Base-by-base conservation (phyloP, 139 green algal species). In the Micractinium conductrix region DNA sequence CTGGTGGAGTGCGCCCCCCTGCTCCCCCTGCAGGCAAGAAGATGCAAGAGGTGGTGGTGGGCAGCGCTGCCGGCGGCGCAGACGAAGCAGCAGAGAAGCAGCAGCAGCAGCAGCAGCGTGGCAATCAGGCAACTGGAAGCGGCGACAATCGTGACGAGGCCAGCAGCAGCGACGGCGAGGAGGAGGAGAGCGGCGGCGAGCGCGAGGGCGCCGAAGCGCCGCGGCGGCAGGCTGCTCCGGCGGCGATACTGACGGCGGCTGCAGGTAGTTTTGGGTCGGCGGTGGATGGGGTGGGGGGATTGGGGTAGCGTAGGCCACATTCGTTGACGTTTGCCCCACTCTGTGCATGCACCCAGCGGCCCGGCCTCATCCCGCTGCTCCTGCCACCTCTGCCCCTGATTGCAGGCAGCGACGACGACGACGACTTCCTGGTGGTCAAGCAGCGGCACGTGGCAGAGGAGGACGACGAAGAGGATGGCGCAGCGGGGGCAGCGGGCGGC, bases 381-480 rank as follows among this genome's bases (percentile, higher is more conserved):
- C n/a, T n/a, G n/a, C n/a, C n/a, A n/a, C n/a, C n/a, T n/a, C n/a
- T n/a, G n/a, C n/a, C n/a, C n/a, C n/a, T n/a, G n/a, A n/a, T n/a
- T n/a, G 37, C 35, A 58, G 69, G 44, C 28, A 45, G 38, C 78
- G 78, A 78, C 33, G 84, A 84, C n/a, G 86, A 87, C 12, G 88
- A 92, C 75, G 88, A 91, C 44, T 63, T 93, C 4, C 17, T 93
- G 62, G 83, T 93, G 4, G 86, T 92, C 21, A 92, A 90, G 86
- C n/a, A 65, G 62, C 80, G 83, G 44, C 42, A 89, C 65, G 55
- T 43, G 2, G 50, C 42, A 1, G 53, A 21, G 17, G 69, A 33
- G 19, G 63, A n/a, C 1, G 33, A 42, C 14, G 48, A 73, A 28
- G 62, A 69, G 30, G 26, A 75, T 44, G 48, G 69, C 50, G 81